Evolutionary conservation across 2,329 filamentous ascomycete species (phyloP).

Genomic region (Fusarium proliferatum): DNA sequence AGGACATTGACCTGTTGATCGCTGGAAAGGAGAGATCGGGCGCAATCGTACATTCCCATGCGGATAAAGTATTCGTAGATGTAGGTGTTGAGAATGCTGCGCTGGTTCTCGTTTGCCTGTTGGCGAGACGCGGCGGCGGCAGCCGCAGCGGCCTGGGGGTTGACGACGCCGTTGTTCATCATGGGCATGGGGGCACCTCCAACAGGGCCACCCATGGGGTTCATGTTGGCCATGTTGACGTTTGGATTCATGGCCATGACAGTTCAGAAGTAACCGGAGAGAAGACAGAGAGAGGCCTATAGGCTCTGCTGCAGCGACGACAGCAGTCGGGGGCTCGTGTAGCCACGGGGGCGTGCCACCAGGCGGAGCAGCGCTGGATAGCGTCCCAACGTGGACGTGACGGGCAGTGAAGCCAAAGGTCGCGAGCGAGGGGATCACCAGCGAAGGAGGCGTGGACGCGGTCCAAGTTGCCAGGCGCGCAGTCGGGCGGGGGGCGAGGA

Average conservation of each 20-base stretch:
- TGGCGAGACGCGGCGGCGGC: constrained; percentile 50
- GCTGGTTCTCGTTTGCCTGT: constrained; percentile 59
- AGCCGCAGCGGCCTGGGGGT: constrained; percentile 49
- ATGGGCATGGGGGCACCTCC: constrained; percentile 70
- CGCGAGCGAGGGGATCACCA: constrained; percentile 33
- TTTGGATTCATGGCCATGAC: constrained; percentile 67
- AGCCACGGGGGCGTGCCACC: constrained; percentile 50
- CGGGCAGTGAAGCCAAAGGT: constrained; percentile 45
- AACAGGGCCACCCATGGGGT: constrained; percentile 74
- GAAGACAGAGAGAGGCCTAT: constrained; percentile 34
- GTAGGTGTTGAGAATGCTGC: constrained; percentile 80
- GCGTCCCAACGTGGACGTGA: constrained; percentile 50
- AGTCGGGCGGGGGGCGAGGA: constrained; percentile 37
- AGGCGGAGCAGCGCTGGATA: constrained; percentile 49
- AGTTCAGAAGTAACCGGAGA: constrained; percentile 33
- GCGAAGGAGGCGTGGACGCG: constrained; percentile 40
- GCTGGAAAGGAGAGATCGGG: constrained; percentile 76
- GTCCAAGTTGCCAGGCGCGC: constrained; percentile 42
- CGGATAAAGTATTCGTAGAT: constrained; percentile 94
- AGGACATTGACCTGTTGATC: constrained; percentile 74
- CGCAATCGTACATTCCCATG: constrained; percentile 85
- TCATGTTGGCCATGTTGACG: constrained; percentile 75
- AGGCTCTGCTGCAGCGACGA: constrained; percentile 41
- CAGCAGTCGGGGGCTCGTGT: constrained; percentile 44
- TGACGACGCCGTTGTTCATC: constrained; percentile 69